These are phyloP conservation scores for Fusarium agapanthi DNA, from an alignment of 2,329 filamentous ascomycete species.

Conservation along the genomic window DNA sequence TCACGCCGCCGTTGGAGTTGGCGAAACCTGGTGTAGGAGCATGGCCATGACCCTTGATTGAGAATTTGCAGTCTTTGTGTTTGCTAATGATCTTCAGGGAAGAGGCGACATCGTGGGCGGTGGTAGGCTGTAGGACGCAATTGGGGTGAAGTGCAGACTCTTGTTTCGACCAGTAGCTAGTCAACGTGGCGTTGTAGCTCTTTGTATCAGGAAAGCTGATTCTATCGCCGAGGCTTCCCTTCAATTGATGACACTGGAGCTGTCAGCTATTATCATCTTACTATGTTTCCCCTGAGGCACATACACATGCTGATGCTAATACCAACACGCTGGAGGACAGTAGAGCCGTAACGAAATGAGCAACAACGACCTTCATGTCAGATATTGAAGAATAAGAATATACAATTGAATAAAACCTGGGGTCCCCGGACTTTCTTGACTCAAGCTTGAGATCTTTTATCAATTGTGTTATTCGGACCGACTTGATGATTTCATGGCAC, in stretches of 20 bases:
- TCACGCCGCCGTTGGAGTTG: not conserved
- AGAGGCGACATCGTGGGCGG: accelerated
- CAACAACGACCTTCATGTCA: too few relatives aligned
- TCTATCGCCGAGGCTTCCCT: not conserved
- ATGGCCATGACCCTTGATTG: slow-evolving; percentile 1
- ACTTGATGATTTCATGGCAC: not conserved
- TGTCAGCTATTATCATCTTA: not conserved
- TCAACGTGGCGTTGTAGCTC: not conserved
- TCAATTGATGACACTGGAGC: not conserved
- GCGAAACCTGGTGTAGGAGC: slow-evolving; percentile 1
- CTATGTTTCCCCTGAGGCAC: too few relatives aligned
- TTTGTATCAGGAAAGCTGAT: not conserved
- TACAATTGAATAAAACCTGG: not conserved
- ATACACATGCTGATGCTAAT: not conserved
- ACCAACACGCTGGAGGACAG: not conserved
- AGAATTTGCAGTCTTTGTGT: not conserved
- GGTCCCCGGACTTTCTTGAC: not conserved
- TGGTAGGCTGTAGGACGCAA: not conserved
- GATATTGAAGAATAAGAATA: too few relatives aligned
- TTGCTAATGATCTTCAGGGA: not conserved
- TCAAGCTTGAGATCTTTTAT: not conserved
- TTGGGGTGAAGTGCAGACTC: not conserved
- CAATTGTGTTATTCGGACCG: not conserved
- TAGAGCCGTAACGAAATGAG: accelerated
- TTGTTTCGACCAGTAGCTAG: not conserved